phyloP scores from a whole-genome alignment of 805 yeast species.

The Henningerozyma blattae region DNA sequence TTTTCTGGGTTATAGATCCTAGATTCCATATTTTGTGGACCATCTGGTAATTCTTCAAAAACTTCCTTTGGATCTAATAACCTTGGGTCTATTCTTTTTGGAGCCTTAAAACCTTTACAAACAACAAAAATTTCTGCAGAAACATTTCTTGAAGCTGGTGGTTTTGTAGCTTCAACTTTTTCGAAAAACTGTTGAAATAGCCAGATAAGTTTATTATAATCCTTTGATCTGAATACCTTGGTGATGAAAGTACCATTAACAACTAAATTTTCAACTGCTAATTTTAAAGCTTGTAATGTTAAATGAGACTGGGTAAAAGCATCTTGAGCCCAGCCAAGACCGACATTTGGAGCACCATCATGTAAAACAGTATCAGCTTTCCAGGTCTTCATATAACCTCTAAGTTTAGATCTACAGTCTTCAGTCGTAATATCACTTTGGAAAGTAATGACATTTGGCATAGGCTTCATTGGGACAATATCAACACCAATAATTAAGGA shows the following conservation, averaged over 20 bases:
- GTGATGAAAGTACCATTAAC: constrained; percentile 95
- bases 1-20: constrained; percentile 91
- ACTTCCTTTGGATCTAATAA: constrained; percentile 85
- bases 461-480: constrained; percentile 92
- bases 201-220: constrained; percentile 95
- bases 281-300: constrained; percentile 81
- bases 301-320: constrained; percentile 97
- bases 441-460: constrained; percentile 88
- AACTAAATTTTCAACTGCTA: constrained; percentile 85
- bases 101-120: constrained; percentile 92
- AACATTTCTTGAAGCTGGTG: constrained; percentile 97
- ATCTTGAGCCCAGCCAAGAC: constrained; percentile 99
- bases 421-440: constrained; percentile 97
- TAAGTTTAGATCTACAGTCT: constrained; percentile 85
- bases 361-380: constrained; percentile 96
- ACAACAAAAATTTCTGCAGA: constrained; percentile 98
- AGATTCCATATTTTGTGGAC: constrained; percentile 72
- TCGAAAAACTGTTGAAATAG: constrained; percentile 92
- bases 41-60: constrained; percentile 78
- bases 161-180: constrained; percentile 96
- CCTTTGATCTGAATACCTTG: constrained; percentile 96
- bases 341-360: constrained; percentile 99
- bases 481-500: constrained; percentile 97
- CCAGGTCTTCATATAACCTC: constrained; percentile 98
- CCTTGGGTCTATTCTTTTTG: constrained; percentile 88